A percentile compares a stretch with the other conserved stretches of the same genome.
Conservation (phyloP, 257 asterid species). For the Rhazya stricta region DNA sequence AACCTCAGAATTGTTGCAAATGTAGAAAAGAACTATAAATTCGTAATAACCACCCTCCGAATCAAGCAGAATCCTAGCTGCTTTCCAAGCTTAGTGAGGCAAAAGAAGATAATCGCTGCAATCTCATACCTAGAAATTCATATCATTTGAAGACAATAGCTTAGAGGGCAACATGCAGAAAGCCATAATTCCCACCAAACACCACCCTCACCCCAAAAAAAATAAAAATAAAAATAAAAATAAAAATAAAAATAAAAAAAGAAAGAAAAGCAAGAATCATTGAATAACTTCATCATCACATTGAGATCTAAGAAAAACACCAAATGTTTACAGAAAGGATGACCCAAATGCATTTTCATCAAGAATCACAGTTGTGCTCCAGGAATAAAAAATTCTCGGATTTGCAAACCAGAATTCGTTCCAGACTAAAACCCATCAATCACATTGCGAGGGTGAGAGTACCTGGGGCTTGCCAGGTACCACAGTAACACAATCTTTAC, state of each 20-base stretch:
- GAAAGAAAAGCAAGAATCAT: slow-evolving; percentile 19
- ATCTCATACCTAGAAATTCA: slow-evolving; percentile 19
- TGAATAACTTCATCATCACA: slow-evolving; percentile 18
- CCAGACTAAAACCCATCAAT: slow-evolving; percentile 22
- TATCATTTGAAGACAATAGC: slow-evolving; percentile 28
- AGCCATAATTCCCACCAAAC: slow-evolving; percentile 13
- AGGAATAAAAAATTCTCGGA: slow-evolving; percentile 12
- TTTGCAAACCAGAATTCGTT: slow-evolving; percentile 19
- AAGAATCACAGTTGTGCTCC: slow-evolving; percentile 11
- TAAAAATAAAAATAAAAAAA: slow-evolving; percentile 5
- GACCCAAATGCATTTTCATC: slow-evolving; percentile 24
- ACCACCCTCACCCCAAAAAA: not conserved
- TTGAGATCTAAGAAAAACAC: slow-evolving; percentile 30
- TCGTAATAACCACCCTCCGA: slow-evolving; percentile 1
- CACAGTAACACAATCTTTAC: slow-evolving; percentile 88
- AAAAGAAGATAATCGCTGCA: not conserved
- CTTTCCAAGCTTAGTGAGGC: not conserved
- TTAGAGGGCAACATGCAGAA: slow-evolving; percentile 41
- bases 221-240: not conserved
- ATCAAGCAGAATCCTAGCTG: slow-evolving; percentile 5
- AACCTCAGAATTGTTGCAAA: not conserved
- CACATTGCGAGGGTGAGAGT: slow-evolving; percentile 36
- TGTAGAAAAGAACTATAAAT: not conserved
- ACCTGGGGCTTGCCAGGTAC: slow-evolving; percentile 95
- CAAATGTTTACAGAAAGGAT: slow-evolving; percentile 19